A percentile compares a stretch with the other conserved stretches of the same genome.
Conservation (phyloP, 2,329 filamentous ascomycete genomes). For the Aspergillus sergii region DNA sequence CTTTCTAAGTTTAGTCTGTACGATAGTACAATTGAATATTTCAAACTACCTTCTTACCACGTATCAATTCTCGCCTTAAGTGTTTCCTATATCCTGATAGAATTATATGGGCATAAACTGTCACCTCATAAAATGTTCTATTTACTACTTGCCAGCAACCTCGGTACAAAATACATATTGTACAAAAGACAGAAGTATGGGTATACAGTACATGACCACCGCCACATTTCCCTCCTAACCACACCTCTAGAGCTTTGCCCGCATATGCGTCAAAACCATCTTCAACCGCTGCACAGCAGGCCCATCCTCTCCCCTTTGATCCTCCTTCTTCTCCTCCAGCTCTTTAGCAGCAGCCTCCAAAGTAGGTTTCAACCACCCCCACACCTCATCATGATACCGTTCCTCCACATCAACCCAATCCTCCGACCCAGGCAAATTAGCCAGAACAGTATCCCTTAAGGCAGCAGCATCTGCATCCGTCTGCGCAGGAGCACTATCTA, state of each 20-base stretch:
- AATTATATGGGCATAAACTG: too few species aligned
- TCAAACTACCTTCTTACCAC: background rate
- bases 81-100: background rate
- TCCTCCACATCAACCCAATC: constrained; percentile 41
- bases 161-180: background rate
- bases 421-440: constrained; percentile 32
- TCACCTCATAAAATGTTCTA: background rate
- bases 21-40: constrained; percentile 3
- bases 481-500: constrained; percentile 26
- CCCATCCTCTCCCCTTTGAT: constrained; percentile 29
- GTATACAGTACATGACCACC: background rate
- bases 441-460: constrained; percentile 34
- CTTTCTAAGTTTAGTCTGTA: constrained; percentile 16
- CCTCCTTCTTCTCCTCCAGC: constrained; percentile 42
- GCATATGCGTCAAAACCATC: constrained; percentile 44
- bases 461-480: constrained; percentile 17
- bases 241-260: constrained; percentile 8
- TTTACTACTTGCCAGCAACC: background rate
- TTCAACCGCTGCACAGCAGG: constrained; percentile 42
- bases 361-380: constrained; percentile 64
- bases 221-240: background rate
- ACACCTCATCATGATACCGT: constrained; percentile 61
- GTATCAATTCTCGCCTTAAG: background rate
- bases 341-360: constrained; percentile 61
- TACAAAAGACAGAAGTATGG: background rate